Conservation (phyloP, 257 asterid species). For the Scutellaria baicalensis region DNA sequence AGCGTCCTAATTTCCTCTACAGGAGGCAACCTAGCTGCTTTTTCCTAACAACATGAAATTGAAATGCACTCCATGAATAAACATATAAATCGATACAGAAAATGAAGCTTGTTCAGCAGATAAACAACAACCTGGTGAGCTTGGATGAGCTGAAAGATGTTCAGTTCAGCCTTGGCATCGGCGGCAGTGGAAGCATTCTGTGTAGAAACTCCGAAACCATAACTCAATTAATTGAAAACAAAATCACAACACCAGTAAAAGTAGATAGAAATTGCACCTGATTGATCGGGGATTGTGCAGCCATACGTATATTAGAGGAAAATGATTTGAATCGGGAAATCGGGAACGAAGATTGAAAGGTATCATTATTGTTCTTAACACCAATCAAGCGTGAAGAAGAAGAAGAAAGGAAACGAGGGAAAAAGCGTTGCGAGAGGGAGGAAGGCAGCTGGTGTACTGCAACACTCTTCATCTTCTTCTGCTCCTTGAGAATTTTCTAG, state of each 20-base stretch:
- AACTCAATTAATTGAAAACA: neutral
- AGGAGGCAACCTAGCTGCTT: slow-evolving; percentile 83
- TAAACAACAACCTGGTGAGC: slow-evolving; percentile 65
- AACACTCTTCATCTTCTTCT: slow-evolving; percentile 18
- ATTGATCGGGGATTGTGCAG: slow-evolving; percentile 17
- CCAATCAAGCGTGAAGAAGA: neutral
- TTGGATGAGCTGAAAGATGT: slow-evolving; percentile 60
- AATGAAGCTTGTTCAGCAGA: neutral
- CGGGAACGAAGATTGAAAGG: neutral
- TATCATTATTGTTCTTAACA: neutral
- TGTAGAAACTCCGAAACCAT: neutral
- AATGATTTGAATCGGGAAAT: slow-evolving; percentile 9
- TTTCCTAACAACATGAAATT: slow-evolving; percentile 41
- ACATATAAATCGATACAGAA: neutral
- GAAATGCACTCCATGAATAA: neutral
- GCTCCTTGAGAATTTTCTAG: neutral
- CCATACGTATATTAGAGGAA: slow-evolving; percentile 8
- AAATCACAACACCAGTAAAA: neutral
- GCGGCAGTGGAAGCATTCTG: slow-evolving; percentile 37
- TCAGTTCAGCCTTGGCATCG: slow-evolving; percentile 23
- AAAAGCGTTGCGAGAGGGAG: neutral
- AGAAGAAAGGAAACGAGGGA: slow-evolving; percentile 7
- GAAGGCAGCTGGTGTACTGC: neutral
- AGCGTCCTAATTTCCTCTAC: slow-evolving; percentile 70
- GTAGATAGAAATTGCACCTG: neutral